phyloP scores from a whole-genome alignment of 805 yeast species.

The Monosporozyma aquatica region DNA sequence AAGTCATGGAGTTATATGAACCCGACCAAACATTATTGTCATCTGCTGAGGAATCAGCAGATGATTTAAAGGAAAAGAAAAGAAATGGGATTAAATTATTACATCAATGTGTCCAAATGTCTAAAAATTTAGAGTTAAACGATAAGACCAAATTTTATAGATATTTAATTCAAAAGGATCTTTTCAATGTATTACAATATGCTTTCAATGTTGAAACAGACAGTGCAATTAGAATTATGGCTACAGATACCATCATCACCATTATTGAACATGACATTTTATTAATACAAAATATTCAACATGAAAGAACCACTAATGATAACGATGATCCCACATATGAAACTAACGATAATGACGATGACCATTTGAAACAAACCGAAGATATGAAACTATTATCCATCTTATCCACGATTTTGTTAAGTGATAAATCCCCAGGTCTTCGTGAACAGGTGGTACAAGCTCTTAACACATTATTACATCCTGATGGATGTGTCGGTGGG shows the following conservation, averaged over 20 bases:
- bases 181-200: conserved; percentile 60
- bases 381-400: conserved; percentile 52
- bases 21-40: conserved; percentile 1
- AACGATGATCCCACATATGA: neutral
- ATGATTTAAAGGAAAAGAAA: conserved; percentile 27
- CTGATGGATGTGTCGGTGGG: conserved; percentile 31
- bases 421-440: conserved; percentile 60
- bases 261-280: conserved; percentile 79
- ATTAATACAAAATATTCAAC: conserved; percentile 36
- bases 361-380: conserved; percentile 21
- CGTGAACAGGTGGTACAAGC: conserved; percentile 83
- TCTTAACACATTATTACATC: conserved; percentile 60
- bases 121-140: conserved; percentile 55
- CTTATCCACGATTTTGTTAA: conserved; percentile 49
- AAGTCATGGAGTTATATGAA: conserved; percentile 51
- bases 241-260: conserved; percentile 71
- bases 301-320: conserved; percentile 10
- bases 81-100: conserved; percentile 70
- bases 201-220: conserved; percentile 48
- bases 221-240: conserved; percentile 46
- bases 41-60: conserved; percentile 1
- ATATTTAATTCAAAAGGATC: conserved; percentile 54
- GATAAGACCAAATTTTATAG: conserved; percentile 61
- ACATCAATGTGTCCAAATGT: conserved; percentile 70
- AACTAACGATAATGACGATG: conserved; percentile 5